Base-by-base conservation (phyloP, 805 yeast genomes). In the Kuraishia borneana region DNA sequence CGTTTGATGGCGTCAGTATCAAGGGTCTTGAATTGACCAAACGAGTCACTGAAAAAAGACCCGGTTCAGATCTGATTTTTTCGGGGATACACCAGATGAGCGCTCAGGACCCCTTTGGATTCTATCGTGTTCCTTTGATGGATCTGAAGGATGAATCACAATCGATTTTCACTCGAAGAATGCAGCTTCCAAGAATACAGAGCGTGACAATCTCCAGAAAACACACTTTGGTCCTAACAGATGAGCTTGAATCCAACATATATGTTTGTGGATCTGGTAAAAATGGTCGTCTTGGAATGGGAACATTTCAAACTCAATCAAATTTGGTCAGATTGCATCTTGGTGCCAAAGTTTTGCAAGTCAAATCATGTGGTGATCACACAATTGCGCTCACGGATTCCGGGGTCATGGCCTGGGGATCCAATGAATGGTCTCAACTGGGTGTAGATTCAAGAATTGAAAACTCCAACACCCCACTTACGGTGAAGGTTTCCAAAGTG, bases 371-470 rank as follows among this genome's bases (percentile, higher is more conserved):
- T 8, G 34, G 23, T n/a, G 29, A 32, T 17, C 22, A 22, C 17
- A 10, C 23, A 13, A 18, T 19, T 5, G 50, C 76, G 1, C 75
- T 85, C 34, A 72, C 74, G 43, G 80, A 81, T 45, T 74, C 75
- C 26, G 65, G 66, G n/a, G 58, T 84, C 2, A 80, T 63, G 40
- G 55, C 87, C 0, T 88, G 95, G 94, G 96, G 96, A 0, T 63
- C 73, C 39, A 83, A 83, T 46, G 60, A 65, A 13, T 66, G 53
- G 49, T 69, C 68, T n/a, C 94, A 83, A 48, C 53, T 83, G 17
- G 94, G 94, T 0, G 66, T 64, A 41, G 50, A 53, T 2, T 61
- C 54, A 30, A n/a, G n/a, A n/a, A n/a, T n/a, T n/a, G n/a, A n/a
- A n/a, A n/a, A n/a, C n/a, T n/a, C n/a, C n/a, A n/a, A n/a, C n/a